Base-by-base conservation (phyloP, 768 basidiomycete species). In the Trametes punicea region DNA sequence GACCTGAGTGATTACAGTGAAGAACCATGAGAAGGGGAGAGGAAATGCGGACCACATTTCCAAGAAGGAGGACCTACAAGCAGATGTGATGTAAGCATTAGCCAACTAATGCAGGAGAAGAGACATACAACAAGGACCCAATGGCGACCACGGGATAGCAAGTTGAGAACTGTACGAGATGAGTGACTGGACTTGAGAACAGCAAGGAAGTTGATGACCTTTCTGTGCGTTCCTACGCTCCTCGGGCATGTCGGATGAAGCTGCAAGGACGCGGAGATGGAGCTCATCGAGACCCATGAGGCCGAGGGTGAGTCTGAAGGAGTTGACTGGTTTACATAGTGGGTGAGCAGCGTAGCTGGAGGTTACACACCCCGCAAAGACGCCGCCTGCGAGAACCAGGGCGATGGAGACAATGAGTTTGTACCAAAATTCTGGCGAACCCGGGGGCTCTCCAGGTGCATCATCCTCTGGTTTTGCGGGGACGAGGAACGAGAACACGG, bases 251-350 rank as follows among this genome's bases (percentile, higher is more conserved):
- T 89, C 88, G 0, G 92, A 93, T 8, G 90, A 90, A 1, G 84
- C 79, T 0, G 91, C 77, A 38, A 97, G 77, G 3, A 96, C 94
- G 16, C 92, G 83, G 5, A 97, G 80, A 64, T 96, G 91, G 15
- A 97, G 80, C 57, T 93, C 90, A 61, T 97, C 93, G 16, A 95
- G 79, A 1, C 94, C 94, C 94, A 96, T 96, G 25, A 97, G 76
- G 1, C 92, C 94, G 26, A 97, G 82, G 0, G 94, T 97, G 50
- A 97, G 73, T 2, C 93, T 93, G 62, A n/a, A 25, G n/a, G 9
- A 29, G 23, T 49, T 27, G 29, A 11, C 16, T 7, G 9, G n/a
- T n/a, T n/a, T 45, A 16, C 44, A 15, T 21, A 27, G 9, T 30
- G 5, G 18, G 21, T 13, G 6, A 20, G 23, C n/a, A 15, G 13